Conservation (phyloP, 495 filamentous ascomycete genomes). For the Saxophila tyrrhenica region DNA sequence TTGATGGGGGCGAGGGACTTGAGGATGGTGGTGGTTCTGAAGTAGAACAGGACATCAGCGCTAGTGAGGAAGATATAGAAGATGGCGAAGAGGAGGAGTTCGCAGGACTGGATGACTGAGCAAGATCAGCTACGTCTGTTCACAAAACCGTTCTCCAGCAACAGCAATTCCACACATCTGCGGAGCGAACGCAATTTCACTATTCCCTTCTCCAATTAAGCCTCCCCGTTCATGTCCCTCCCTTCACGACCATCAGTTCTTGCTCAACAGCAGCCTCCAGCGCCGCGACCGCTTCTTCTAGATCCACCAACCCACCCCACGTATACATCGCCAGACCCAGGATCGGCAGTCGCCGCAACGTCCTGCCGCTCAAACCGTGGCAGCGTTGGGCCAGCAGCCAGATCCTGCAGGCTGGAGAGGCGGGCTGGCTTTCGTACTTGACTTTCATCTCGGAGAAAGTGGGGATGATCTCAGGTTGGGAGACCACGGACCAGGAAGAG, state of each 20-base stretch:
- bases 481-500: constrained; percentile 73
- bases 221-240: too few species aligned
- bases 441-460: constrained; percentile 54
- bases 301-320: constrained; percentile 18
- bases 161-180: too few species aligned
- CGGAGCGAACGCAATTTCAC: too few species aligned
- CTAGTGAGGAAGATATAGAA: constrained; percentile 12
- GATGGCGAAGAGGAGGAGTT: constrained; percentile 6
- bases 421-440: constrained; percentile 70
- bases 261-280: constrained; percentile 21
- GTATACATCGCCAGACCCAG: constrained; percentile 29
- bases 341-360: constrained; percentile 27
- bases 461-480: constrained; percentile 47
- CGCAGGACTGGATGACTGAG: background rate
- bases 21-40: too few species aligned
- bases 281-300: constrained; percentile 23
- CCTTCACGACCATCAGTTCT: constrained; percentile 39
- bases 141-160: too few species aligned
- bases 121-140: too few species aligned
- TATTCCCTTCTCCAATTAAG: too few species aligned
- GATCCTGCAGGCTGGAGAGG: constrained; percentile 33
- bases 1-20: constrained; percentile 28
- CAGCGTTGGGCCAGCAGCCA: constrained; percentile 13
- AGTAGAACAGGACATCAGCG: background rate
- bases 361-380: constrained; percentile 27